A percentile compares a stretch with the other conserved stretches of the same genome.
Conservation (phyloP, 192 early-diverging fungal genomes). For the Podila epicladia region DNA sequence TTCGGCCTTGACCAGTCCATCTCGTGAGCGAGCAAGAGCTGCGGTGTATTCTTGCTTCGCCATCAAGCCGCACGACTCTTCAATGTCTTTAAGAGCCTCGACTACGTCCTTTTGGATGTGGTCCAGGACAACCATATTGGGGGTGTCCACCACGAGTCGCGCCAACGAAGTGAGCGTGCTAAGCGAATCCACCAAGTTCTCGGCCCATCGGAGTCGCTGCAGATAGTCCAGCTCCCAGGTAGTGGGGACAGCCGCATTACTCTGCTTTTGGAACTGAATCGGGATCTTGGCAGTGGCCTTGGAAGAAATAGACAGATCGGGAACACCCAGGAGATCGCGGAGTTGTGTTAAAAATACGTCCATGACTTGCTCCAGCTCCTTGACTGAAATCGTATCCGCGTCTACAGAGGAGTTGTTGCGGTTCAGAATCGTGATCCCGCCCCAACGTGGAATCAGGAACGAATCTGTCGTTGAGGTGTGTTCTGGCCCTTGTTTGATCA, state of each 20-base stretch:
- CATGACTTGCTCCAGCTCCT: slow-evolving; percentile 79
- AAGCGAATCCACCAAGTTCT: slow-evolving; percentile 79
- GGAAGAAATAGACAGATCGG: slow-evolving; percentile 46
- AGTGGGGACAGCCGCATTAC: slow-evolving; percentile 72
- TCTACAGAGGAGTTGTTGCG: slow-evolving; percentile 42
- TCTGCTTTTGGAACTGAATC: slow-evolving; percentile 41
- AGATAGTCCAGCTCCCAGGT: slow-evolving; percentile 85
- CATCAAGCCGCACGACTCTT: slow-evolving; percentile 46
- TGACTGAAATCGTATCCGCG: slow-evolving; percentile 43
- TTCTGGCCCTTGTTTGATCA: slow-evolving; percentile 69
- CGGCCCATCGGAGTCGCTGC: slow-evolving; percentile 71
- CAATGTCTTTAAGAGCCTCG: slow-evolving; percentile 20
- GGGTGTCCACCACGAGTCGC: slow-evolving; percentile 77
- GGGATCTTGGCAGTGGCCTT: slow-evolving; percentile 8
- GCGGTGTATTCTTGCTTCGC: slow-evolving; percentile 44
- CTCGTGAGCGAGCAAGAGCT: slow-evolving; percentile 68
- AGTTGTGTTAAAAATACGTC: slow-evolving; percentile 84
- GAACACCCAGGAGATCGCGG: slow-evolving; percentile 84
- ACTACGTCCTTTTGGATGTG: slow-evolving; percentile 79
- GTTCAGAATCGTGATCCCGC: slow-evolving; percentile 86
- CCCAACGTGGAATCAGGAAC: slow-evolving; percentile 95
- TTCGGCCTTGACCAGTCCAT: slow-evolving; percentile 78
- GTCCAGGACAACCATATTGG: slow-evolving; percentile 95
- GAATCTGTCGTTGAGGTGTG: slow-evolving; percentile 67
- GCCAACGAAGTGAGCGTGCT: slow-evolving; percentile 83